Evolutionary conservation across 1,284 basidiomycete genomes (phyloP), one percentile per base, ranked within the genome.

Genomic region (Rhodotorula sp.): DNA sequence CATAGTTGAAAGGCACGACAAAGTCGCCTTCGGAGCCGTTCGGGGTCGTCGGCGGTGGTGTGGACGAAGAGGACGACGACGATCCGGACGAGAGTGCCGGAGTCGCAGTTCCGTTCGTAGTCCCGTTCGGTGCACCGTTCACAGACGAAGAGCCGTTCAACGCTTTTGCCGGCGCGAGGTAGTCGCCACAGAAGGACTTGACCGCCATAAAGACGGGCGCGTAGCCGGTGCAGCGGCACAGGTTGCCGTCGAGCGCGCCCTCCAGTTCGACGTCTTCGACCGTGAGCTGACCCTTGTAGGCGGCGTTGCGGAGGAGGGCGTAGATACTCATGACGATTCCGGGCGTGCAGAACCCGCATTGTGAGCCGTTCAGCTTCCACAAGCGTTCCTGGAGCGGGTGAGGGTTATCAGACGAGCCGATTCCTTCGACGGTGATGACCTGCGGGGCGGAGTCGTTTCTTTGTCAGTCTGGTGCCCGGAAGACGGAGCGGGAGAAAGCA

Each of bases 341-440:
- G 43, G 75, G 74, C 18, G 74, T 79, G 62, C 77, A 79, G 69
- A 80, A 81, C 5, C 80, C 80, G 67, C 81, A 82, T 65, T 82
- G 81, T 0, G 70, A 74, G 20, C 81, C 80, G n/a, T 77, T 78
- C 5, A 82, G 74, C 64, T 79, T 80, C 49, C 75, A 79, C 58
- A 82, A 77, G 20, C 81, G 73, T 64, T 81, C 79, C 65, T 82
- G 81, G 14, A 82, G 75, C 6, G 81, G 81, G 63, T 82, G 81
- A 3, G 81, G 81, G 67, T 81, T 77, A 54, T 73, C 68, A 3
- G 77, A 76, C 21, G 71, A 75, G 48, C 81, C 81, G 68, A 82
- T 79, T 7, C 79, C 73, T 65, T 82, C 81, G 54, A 81, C 79
- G 14, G 81, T 82, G 56, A 82, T 77, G 54, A 82, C 54, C 54